Evolutionary conservation across 805 yeast species (phyloP).

Genomic region (Ogataea corticis): DNA sequence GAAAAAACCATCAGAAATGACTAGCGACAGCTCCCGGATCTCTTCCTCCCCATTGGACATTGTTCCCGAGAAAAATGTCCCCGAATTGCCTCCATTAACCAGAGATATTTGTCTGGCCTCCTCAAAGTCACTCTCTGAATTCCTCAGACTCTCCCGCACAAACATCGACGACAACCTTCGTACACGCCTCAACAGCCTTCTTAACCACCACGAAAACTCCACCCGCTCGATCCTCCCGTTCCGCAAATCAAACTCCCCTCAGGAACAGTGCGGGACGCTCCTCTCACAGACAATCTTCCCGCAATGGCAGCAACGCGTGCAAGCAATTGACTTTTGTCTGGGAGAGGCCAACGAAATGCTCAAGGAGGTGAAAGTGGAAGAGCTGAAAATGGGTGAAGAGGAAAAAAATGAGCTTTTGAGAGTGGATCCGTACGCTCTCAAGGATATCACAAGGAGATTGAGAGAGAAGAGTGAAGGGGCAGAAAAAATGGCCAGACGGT

Average conservation of each 20-base stretch:
- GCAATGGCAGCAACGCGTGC: conserved; percentile 46
- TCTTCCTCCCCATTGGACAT: conserved; percentile 18
- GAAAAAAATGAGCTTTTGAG: conserved; percentile 31
- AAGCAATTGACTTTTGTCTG: conserved; percentile 44
- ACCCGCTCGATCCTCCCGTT: conserved; percentile 25
- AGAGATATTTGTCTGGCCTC: conserved; percentile 35
- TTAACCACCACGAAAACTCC: conserved; percentile 31
- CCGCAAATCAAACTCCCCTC: conserved; percentile 6
- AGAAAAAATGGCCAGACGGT: conserved; percentile 35
- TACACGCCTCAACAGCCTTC: conserved; percentile 42
- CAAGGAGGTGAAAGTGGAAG: conserved; percentile 31
- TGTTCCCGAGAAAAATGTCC: conserved; percentile 25
- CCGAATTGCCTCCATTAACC: conserved; percentile 28
- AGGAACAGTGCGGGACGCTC: conserved; percentile 37
- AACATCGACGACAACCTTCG: conserved; percentile 47
- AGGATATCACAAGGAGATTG: conserved; percentile 36
- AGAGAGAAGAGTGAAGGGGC: conserved; percentile 32
- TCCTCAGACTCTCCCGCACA: conserved; percentile 38
- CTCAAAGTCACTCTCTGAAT: conserved; percentile 36
- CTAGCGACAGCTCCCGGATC: neutral
- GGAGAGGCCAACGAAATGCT: conserved; percentile 33
- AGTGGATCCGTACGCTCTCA: conserved; percentile 52
- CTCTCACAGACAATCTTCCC: conserved; percentile 40
- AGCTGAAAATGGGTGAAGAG: conserved; percentile 20
- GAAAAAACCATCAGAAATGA: neutral